Conservation (phyloP, 2,329 filamentous ascomycete species). For the Diaporthe aspalathi region DNA sequence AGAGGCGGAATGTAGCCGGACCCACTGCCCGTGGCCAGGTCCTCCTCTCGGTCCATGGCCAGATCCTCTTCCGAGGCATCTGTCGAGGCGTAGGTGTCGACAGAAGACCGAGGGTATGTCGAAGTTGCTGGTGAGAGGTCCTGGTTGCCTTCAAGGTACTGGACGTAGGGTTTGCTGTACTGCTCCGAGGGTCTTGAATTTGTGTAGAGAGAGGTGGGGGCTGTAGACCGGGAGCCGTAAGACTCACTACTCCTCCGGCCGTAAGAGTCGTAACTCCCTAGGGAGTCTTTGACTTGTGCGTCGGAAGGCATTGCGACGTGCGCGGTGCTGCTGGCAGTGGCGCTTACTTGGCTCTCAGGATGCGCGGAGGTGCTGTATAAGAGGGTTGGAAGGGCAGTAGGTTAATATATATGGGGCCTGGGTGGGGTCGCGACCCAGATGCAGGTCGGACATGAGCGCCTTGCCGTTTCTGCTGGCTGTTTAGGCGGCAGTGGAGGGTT, state of each 20-base stretch:
- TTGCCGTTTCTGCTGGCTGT: neutral
- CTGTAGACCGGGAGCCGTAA: conserved; percentile 35
- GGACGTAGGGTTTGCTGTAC: conserved; percentile 33
- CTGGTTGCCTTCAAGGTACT: conserved; percentile 42
- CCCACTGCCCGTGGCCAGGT: conserved; percentile 44
- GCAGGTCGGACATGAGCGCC: conserved; percentile 24
- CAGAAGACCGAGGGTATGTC: conserved; percentile 68
- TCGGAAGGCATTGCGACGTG: conserved; percentile 36
- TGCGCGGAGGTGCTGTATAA: neutral
- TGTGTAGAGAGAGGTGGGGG: conserved; percentile 35
- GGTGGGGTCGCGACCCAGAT: conserved; percentile 19
- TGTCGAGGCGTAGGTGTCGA: conserved; percentile 85
- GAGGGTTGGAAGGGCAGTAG: neutral
- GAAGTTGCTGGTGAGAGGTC: conserved; percentile 56
- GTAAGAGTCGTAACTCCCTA: conserved; percentile 27
- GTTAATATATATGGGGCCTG: conserved; percentile 24
- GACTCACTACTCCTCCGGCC: conserved; percentile 37
- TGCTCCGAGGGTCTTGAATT: conserved; percentile 26
- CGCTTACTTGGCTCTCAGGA: neutral
- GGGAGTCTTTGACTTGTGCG: conserved; percentile 22
- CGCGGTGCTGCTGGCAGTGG: neutral
- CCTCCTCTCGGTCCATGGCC: conserved; percentile 51
- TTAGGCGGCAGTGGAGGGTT: conserved; percentile 28
- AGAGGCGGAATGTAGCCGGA: conserved; percentile 61
- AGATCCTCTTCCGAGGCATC: conserved; percentile 71